Evolutionary conservation across 2,329 filamentous ascomycete genomes (phyloP).

Genomic region (Colletotrichum graminicola): DNA sequence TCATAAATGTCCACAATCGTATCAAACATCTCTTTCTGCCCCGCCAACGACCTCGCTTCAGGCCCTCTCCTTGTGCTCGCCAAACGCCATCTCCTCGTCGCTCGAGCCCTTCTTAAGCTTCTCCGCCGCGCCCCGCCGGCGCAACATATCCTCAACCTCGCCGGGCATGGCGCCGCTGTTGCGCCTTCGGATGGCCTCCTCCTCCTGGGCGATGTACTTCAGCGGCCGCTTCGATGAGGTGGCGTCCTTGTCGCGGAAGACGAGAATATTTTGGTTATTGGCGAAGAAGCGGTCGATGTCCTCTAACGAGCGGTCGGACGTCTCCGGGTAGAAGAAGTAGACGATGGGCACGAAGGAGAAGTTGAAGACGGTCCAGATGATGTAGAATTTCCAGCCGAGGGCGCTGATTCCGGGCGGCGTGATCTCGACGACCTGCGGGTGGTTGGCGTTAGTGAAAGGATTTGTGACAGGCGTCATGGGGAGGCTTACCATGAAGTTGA

Average conservation of each 20-base stretch:
- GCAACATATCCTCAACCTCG: conserved; percentile 22
- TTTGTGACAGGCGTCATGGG: too few relatives aligned
- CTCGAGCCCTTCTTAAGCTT: conserved; percentile 18
- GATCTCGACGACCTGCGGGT: conserved; percentile 49
- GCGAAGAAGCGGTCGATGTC: conserved; percentile 46
- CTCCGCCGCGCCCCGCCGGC: conserved; percentile 19
- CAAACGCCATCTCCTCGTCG: conserved; percentile 38
- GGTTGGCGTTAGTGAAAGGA: not conserved
- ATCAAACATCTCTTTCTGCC: not conserved
- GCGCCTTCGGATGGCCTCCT: conserved; percentile 44
- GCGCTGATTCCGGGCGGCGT: conserved; percentile 55
- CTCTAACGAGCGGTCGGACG: conserved; percentile 46
- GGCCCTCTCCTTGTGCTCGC: conserved; percentile 34
- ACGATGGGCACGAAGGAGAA: conserved; percentile 60
- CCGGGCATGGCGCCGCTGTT: conserved; percentile 12
- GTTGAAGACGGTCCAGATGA: conserved; percentile 64
- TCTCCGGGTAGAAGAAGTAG: conserved; percentile 64
- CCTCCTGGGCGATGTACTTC: conserved; percentile 44
- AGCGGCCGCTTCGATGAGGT: conserved; percentile 43
- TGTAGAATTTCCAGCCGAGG: conserved; percentile 64
- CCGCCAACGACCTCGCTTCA: not conserved
- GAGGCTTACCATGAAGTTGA: conserved; percentile 37
- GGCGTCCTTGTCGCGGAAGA: conserved; percentile 45
- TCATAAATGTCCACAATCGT: not conserved
- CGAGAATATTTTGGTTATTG: conserved; percentile 45